phyloP scores from a whole-genome alignment of 768 basidiomycete genomes.

The Tricholoma saponaceum region DNA sequence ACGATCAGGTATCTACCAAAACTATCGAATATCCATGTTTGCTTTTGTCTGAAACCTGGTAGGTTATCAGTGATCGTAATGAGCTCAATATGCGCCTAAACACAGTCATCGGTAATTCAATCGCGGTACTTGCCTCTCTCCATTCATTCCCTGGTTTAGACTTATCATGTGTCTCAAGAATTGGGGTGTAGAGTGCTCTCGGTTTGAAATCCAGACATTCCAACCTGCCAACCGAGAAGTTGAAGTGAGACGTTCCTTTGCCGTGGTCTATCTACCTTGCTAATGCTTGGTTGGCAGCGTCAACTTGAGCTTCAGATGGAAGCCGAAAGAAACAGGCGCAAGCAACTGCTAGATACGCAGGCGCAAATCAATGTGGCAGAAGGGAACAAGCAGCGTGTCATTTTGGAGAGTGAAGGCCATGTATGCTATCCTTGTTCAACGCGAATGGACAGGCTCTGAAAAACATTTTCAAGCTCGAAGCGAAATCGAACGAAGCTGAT shows the following conservation, averaged over 20 bases:
- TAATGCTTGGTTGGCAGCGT: conserved; percentile 25
- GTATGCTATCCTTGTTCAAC: conserved; percentile 20
- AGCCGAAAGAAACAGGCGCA: conserved; percentile 51
- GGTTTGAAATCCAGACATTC: conserved; percentile 59
- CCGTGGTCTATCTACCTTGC: not conserved
- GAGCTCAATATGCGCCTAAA: conserved; percentile 45
- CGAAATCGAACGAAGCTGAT: conserved; percentile 52
- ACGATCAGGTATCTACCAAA: conserved; percentile 37
- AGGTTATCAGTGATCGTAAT: conserved; percentile 55
- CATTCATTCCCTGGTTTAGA: not conserved
- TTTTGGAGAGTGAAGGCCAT: conserved; percentile 52
- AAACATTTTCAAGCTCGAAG: conserved; percentile 31
- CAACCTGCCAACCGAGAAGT: conserved; percentile 58
- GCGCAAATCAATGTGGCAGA: conserved; percentile 58
- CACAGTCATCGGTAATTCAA: conserved; percentile 45
- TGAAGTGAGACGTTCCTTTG: conserved; percentile 33
- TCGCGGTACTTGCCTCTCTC: conserved; percentile 27
- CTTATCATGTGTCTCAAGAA: conserved; percentile 22
- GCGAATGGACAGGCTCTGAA: not conserved
- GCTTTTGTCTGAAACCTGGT: not conserved
- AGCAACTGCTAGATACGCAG: conserved; percentile 54
- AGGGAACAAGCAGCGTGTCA: conserved; percentile 52
- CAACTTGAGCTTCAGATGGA: conserved; percentile 61
- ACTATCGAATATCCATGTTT: not conserved
- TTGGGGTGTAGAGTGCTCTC: conserved; percentile 56